Evolutionary conservation across 1,139 yeast genomes (phyloP), one percentile per base, ranked within the genome.

Genomic region (Kodamaea fungicola): DNA sequence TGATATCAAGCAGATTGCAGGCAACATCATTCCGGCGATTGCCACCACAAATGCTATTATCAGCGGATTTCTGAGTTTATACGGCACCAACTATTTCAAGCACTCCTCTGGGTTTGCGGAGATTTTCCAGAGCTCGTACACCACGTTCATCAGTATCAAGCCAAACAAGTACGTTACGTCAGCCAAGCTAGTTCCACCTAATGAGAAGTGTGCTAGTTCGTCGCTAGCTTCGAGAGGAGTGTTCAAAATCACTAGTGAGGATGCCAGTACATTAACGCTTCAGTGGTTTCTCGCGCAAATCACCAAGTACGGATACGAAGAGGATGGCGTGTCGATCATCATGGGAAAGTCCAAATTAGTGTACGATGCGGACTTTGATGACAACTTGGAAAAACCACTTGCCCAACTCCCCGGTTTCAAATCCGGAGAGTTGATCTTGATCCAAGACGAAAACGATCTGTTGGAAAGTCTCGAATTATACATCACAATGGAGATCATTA

Each of bases 31-130:
- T 35, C 98, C 99, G 0, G 98, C 98, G 0, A 90, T 94, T 50
- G 98, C 98, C 8, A 92, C 98, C 2, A 92, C 97, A 8, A 94
- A 94, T 58, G 97, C 98, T 1, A 83, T 92, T 13, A 82, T 92
- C 45, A 90, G 97, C 0, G 98, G 98, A 0, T 75, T 89, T 44
- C 83, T 95, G 21, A 81, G 89, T 9, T 57, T 90, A 32, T 42
- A 43, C 22, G 39, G 82, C 80, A 38, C 83, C 90, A 76, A 78
- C 38, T 74, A 75, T 33, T 74, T 80, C 52, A 51, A 50, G 22
- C 34, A 51, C 10, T 45, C 31, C 8, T 32, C 53, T 44, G 50
- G 51, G 33, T 54, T 42, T 36, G 31, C 32, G 2, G 24, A 28
- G 3, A 35, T 58, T 13, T 46, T 34, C 22, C 23, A 41, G 2